phyloP scores from a whole-genome alignment of 164 flowering plant genomes.

The Nymphaea thermarum region DNA sequence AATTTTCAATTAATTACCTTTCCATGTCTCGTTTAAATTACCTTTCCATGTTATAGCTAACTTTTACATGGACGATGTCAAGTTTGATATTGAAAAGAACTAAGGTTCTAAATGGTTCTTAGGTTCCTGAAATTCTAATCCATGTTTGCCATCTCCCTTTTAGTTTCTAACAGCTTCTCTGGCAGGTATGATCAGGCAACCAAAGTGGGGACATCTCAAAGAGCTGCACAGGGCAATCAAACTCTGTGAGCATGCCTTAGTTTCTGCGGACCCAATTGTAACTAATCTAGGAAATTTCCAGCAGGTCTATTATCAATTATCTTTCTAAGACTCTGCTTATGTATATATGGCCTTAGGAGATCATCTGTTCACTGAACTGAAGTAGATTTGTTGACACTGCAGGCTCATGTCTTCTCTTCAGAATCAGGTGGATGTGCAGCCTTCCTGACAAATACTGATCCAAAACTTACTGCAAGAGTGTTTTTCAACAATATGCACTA shows the following conservation, averaged over 20 bases:
- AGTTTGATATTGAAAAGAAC: too few species aligned
- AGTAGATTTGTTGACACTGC: conserved; percentile 1
- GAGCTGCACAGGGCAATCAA: conserved; percentile 84
- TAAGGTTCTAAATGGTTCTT: too few species aligned
- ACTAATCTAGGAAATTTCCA: conserved; percentile 59
- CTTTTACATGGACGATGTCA: too few species aligned
- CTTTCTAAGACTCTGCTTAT: conserved; percentile 58
- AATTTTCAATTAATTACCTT: too few species aligned
- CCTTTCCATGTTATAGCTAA: too few species aligned
- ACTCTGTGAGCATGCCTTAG: conserved; percentile 62
- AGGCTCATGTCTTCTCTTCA: conserved; percentile 76
- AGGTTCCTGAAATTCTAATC: not conserved
- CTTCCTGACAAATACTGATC: conserved; percentile 65
- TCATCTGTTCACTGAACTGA: not conserved
- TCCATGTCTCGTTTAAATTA: too few species aligned
- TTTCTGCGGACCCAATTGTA: conserved; percentile 70
- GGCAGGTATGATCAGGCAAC: conserved; percentile 76
- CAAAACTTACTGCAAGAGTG: conserved; percentile 43
- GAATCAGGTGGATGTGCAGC: conserved; percentile 65
- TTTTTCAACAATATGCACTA: conserved; percentile 65
- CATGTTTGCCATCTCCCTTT: not conserved
- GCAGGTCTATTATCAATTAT: conserved; percentile 25
- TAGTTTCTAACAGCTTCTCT: not conserved
- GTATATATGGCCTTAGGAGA: not conserved
- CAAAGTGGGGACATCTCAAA: conserved; percentile 87